These are phyloP conservation scores for Crassisporium funariophilum DNA, from an alignment of 768 basidiomycete species.

Conservation along the genomic window DNA sequence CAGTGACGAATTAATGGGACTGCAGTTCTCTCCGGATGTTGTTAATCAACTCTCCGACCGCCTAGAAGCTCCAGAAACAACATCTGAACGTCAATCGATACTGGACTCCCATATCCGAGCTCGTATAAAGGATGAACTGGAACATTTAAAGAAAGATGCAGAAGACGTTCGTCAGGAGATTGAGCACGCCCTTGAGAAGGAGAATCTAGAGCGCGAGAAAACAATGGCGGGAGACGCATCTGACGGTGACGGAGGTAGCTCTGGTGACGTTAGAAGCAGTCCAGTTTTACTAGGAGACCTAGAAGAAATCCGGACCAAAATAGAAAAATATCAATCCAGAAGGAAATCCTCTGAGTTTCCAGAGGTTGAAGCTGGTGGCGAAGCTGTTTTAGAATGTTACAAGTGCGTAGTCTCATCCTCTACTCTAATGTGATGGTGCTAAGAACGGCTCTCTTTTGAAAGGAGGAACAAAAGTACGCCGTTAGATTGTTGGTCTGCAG, in stretches of 20 bases:
- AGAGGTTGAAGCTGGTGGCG: conserved; percentile 55
- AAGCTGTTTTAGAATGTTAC: conserved; percentile 76
- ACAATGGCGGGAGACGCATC: conserved; percentile 47
- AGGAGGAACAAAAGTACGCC: conserved; percentile 54
- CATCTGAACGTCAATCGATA: conserved; percentile 69
- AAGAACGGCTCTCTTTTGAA: conserved; percentile 1
- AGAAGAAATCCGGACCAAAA: conserved; percentile 70
- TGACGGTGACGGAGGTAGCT: conserved; percentile 33
- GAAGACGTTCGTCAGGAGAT: conserved; percentile 71
- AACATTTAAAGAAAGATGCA: conserved; percentile 68
- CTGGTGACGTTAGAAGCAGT: conserved; percentile 57
- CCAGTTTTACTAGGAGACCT: conserved; percentile 70
- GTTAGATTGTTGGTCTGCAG: conserved; percentile 77
- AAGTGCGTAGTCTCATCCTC: conserved; percentile 45
- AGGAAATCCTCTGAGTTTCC: conserved; percentile 56
- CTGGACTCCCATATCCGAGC: conserved; percentile 75
- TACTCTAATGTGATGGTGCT: conserved; percentile 2
- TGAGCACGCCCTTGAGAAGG: conserved; percentile 78
- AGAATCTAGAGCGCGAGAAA: conserved; percentile 81
- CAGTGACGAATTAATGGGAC: neutral
- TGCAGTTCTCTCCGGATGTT: conserved; percentile 86
- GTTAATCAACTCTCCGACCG: conserved; percentile 77
- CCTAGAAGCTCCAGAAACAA: conserved; percentile 56
- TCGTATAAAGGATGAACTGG: conserved; percentile 70
- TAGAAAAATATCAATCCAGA: conserved; percentile 67